Conservation (phyloP, 176 grass and related monocot genomes). For the Cenchrus fungigraminus region DNA sequence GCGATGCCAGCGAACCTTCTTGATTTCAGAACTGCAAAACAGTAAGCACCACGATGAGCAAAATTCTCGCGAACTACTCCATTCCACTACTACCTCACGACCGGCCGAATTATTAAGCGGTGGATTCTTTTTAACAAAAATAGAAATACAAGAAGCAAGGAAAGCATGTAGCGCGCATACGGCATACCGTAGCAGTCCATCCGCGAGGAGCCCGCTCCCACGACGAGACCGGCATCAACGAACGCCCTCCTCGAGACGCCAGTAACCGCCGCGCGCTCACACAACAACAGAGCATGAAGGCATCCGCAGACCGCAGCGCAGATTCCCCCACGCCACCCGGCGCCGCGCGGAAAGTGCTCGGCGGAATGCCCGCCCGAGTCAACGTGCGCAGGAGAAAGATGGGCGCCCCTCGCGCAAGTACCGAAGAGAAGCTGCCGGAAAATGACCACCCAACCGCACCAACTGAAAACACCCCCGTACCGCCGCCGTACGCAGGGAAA, state of each 20-base stretch:
- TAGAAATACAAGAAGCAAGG: background rate
- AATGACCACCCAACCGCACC: constrained; percentile 22
- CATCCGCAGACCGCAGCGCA: background rate
- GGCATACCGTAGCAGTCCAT: constrained; percentile 43
- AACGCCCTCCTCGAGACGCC: background rate
- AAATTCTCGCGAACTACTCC: background rate
- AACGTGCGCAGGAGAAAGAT: background rate
- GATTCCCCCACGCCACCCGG: background rate
- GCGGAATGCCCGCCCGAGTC: constrained; percentile 45
- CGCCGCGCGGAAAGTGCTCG: constrained; percentile 28
- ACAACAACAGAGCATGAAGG: background rate
- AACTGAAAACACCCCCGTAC: background rate
- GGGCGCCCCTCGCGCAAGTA: background rate
- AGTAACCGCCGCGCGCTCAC: background rate
- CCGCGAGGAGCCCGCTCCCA: background rate
- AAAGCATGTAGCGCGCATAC: constrained; percentile 8
- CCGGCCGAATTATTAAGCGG: background rate
- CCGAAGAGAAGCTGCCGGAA: background rate
- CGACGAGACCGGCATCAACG: constrained; percentile 24
- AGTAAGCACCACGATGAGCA: constrained; percentile 17
- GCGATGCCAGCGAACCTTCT: constrained; percentile 19
- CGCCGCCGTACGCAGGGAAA: background rate
- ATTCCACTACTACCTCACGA: background rate
- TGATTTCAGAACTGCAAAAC: constrained; percentile 51
- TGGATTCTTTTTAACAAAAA: background rate